These are phyloP conservation scores for Fusarium irregulare DNA, from an alignment of 2,329 filamentous ascomycete genomes.

Conservation along the genomic window DNA sequence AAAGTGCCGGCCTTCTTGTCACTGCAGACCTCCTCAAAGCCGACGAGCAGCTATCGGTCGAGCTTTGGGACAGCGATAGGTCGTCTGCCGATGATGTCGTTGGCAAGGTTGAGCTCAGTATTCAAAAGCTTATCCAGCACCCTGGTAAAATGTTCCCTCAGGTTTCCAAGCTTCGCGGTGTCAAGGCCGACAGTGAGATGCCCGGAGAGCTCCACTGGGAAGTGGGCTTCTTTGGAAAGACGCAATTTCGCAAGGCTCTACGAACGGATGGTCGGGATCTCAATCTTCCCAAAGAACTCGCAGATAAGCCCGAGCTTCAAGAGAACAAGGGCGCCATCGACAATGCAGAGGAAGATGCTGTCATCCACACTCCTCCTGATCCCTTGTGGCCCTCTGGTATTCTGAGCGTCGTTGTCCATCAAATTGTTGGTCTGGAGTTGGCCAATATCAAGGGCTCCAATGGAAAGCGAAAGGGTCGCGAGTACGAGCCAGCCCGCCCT, in stretches of 20 bases:
- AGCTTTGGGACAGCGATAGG: conserved; percentile 96
- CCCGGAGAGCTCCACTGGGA: conserved; percentile 96
- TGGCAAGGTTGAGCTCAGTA: conserved; percentile 91
- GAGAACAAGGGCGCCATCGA: conserved; percentile 84
- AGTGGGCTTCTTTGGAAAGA: conserved; percentile 93
- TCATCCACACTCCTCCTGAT: conserved; percentile 90
- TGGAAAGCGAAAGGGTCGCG: conserved; percentile 83
- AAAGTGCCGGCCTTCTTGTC: conserved; percentile 85
- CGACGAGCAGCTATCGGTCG: conserved; percentile 90
- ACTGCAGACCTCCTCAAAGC: conserved; percentile 92
- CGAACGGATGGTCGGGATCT: conserved; percentile 88
- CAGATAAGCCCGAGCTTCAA: conserved; percentile 80
- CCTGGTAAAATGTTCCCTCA: conserved; percentile 94
- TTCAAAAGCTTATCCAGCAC: conserved; percentile 93
- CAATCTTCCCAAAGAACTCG: conserved; percentile 77
- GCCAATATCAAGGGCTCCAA: conserved; percentile 87
- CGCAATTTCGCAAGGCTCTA: conserved; percentile 84
- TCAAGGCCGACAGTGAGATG: conserved; percentile 88
- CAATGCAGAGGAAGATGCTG: conserved; percentile 79
- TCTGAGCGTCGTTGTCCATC: conserved; percentile 86
- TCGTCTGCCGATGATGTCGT: conserved; percentile 94
- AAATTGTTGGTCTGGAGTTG: conserved; percentile 95
- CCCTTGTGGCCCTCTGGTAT: conserved; percentile 96
- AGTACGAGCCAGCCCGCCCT: conserved; percentile 88
- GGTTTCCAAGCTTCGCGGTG: conserved; percentile 82